Base-by-base conservation (phyloP, 345 rosid species). In the Linum lewisii region DNA sequence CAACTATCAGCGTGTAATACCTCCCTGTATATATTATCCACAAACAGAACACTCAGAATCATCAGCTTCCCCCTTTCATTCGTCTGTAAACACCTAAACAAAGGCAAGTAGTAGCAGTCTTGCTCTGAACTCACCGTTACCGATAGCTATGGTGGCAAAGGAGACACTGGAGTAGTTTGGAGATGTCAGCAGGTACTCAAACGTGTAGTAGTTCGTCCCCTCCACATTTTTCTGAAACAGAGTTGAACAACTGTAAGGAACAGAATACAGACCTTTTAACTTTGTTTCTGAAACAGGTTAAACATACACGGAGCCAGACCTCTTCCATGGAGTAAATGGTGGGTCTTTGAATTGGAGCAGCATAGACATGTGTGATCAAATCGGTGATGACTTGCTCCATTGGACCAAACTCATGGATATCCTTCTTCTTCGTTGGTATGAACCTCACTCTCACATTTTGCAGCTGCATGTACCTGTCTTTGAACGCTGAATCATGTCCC, bases 371-470 rank as follows among this genome's bases (percentile, higher is more conserved):
- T 9, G 14, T 19, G 23, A 52, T 24, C 56, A 52, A 21, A 20
- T 24, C 25, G 25, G 23, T 10, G 14, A 20, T 61, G 34, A 84
- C 98, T 90, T 92, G 86, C 13, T 88, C 87, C 79, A 82, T 73
- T 0, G 97, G 86, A 63, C 98, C 98, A 57, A 92, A 15, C 26
- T 92, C 98, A 23, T 66, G 90, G 61, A 92, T 75, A 63, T 92
- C 89, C 19, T 65, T 77, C 66, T 80, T 86, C 5, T 75, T 73
- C 1, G 98, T 82, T 32, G 98, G 97, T 71, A 88, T 81, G 77
- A 92, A 92, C 63, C 98, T 80, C 58, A 86, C 97, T 59, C 95
- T 76, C 58, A 83, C 93, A 73, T 70, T 82, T 60, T 92, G 95
- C 71, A 86, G 67, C 63, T 88, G 93, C 68, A 77, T 25, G 54